These are phyloP conservation scores for Camelina sativa DNA, from an alignment of 345 rosid species.

Conservation along the genomic window DNA sequence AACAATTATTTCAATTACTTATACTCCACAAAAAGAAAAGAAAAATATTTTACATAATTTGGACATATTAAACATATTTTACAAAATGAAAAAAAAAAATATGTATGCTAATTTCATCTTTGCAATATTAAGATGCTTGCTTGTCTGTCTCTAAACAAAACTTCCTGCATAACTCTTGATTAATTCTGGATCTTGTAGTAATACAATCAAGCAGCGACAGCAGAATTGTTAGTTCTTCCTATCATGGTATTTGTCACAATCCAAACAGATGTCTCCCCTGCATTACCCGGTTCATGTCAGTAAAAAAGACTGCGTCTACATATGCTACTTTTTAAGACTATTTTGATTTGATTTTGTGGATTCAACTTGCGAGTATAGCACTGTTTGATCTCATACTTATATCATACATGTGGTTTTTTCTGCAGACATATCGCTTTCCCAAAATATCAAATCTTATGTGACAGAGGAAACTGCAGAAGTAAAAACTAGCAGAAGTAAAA, in stretches of 20 bases:
- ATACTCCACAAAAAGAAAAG: too few species aligned
- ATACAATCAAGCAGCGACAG: conserved; percentile 13
- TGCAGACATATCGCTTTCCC: not conserved
- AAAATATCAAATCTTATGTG: conserved; percentile 13
- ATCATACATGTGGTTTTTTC: not conserved
- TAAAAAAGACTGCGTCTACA: not conserved
- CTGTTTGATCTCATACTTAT: conserved; percentile 10
- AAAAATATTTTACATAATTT: too few species aligned
- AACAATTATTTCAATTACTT: too few species aligned
- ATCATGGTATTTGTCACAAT: conserved; percentile 9
- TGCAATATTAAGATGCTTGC: conserved; percentile 5
- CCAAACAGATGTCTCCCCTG: not conserved
- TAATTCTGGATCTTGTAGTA: not conserved
- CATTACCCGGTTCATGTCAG: not conserved
- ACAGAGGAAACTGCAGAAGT: conserved; percentile 15
- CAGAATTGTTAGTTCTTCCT: conserved; percentile 21
- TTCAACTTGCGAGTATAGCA: not conserved
- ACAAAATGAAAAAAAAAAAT: too few species aligned
- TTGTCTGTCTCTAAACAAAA: not conserved
- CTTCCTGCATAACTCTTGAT: conserved; percentile 13
- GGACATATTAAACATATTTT: too few species aligned
- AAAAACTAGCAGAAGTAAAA: conserved; percentile 6
- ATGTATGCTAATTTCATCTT: conserved; percentile 23
- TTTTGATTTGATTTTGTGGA: not conserved
- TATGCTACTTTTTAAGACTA: not conserved